Percentiles rank a stretch among this genome's conserved stretches.
These are phyloP conservation scores for Amoebophrya sp. DNA, from an alignment of 169 alveolate species.

Conservation along the genomic window DNA sequence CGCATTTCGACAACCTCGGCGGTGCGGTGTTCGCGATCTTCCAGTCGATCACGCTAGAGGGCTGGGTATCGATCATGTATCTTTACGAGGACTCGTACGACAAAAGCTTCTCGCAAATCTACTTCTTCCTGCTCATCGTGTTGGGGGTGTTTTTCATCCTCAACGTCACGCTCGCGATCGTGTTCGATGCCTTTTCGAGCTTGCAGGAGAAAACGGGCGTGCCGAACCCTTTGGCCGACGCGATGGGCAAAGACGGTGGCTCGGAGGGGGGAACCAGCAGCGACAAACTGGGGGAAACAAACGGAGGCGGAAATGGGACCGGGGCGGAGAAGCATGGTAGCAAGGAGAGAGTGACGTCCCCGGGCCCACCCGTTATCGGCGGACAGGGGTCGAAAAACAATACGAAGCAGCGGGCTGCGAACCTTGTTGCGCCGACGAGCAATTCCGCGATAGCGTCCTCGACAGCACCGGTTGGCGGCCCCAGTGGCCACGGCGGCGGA, in stretches of 20 bases:
- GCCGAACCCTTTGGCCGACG: background rate
- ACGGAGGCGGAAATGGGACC: too few relatives aligned
- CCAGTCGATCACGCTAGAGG: conserved; percentile 38
- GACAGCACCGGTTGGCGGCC: too few relatives aligned
- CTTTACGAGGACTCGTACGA: background rate
- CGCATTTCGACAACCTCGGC: conserved; percentile 1
- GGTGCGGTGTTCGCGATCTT: conserved; percentile 9
- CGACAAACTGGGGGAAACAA: background rate
- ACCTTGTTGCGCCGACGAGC: too few relatives aligned
- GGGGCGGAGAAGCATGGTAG: too few relatives aligned
- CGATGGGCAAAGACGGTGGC: background rate
- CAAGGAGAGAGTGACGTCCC: too few relatives aligned
- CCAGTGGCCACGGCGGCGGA: too few relatives aligned
- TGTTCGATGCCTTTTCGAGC: conserved; percentile 10
- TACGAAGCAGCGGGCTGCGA: too few relatives aligned
- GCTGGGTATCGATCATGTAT: conserved; percentile 45
- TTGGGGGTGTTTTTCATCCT: conserved; percentile 10
- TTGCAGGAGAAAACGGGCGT: background rate
- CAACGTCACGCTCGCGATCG: conserved; percentile 14
- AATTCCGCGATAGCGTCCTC: too few relatives aligned
- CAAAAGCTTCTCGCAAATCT: background rate
- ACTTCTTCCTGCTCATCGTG: background rate
- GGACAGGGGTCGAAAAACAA: too few relatives aligned
- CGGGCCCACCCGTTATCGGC: too few relatives aligned
- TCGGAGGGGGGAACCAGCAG: background rate